Evolutionary conservation across 257 asterid species (phyloP).

Genomic region (Nicotiana attenuata): DNA sequence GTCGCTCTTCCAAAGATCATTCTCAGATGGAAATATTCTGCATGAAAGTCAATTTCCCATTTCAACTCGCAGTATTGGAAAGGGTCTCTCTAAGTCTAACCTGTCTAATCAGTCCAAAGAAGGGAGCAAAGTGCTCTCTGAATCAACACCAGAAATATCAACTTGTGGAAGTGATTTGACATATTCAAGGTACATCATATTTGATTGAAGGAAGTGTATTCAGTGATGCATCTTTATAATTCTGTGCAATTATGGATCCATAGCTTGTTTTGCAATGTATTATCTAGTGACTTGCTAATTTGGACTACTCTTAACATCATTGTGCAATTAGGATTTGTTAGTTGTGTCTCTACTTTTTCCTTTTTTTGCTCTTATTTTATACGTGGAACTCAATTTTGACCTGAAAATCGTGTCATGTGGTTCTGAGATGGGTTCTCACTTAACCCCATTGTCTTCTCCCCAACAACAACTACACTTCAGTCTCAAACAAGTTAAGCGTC

Average conservation of each 20-base stretch:
- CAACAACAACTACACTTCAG: too few species aligned
- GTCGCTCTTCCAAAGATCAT: conserved; percentile 64
- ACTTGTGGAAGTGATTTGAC: conserved; percentile 50
- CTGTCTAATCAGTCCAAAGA: conserved; percentile 40
- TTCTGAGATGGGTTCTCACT: background rate
- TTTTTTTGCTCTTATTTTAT: background rate
- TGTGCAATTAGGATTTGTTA: background rate
- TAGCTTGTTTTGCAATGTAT: background rate
- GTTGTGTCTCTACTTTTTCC: background rate
- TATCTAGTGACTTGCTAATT: background rate
- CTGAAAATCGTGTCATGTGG: background rate
- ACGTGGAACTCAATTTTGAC: background rate
- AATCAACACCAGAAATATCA: conserved; percentile 64
- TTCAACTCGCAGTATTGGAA: conserved; percentile 32
- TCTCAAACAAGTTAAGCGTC: too few species aligned
- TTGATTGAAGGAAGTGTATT: background rate
- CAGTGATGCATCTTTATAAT: background rate
- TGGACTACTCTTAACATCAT: background rate
- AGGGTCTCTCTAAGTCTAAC: conserved; percentile 41
- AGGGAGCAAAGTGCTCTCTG: conserved; percentile 51
- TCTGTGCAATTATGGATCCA: background rate
- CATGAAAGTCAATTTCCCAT: conserved; percentile 49
- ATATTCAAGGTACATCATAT: conserved; percentile 50
- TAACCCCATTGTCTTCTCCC: background rate
- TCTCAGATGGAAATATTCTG: conserved; percentile 85